A percentile compares a stretch with the other conserved stretches of the same genome.
Conservation (phyloP, 1,284 basidiomycete genomes). For the Porphyrellus sp. region DNA sequence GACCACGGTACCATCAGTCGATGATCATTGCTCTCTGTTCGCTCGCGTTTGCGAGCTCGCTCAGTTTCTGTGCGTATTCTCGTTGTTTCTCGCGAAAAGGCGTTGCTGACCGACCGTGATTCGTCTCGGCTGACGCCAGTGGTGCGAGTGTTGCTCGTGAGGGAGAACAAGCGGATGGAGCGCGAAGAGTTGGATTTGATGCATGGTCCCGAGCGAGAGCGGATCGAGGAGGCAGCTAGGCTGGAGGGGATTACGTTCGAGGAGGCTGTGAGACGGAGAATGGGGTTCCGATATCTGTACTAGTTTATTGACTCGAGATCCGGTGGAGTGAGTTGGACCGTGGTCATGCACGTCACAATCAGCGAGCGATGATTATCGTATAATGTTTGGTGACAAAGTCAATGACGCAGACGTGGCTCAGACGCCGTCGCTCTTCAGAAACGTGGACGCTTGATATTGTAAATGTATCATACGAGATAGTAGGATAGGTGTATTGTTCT, state of each 20-base stretch:
- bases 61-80: constrained; percentile 38
- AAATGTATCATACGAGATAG: neutral
- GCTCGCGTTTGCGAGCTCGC: constrained; percentile 38
- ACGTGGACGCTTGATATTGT: too few relatives aligned
- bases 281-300: constrained; percentile 44
- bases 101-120: too few relatives aligned
- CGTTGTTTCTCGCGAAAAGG: too few relatives aligned
- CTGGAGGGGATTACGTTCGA: constrained; percentile 52
- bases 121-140: too few relatives aligned
- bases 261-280: constrained; percentile 38
- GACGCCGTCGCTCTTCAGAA: too few relatives aligned
- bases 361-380: too few relatives aligned
- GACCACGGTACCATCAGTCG: constrained; percentile 49
- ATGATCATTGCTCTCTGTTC: constrained; percentile 47
- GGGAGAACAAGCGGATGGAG: constrained; percentile 43
- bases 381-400: too few relatives aligned
- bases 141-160: neutral
- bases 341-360: neutral
- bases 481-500: neutral
- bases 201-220: constrained; percentile 36
- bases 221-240: constrained; percentile 48
- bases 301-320: neutral
- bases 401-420: too few relatives aligned
- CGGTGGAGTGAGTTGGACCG: neutral
- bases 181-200: constrained; percentile 35